Evolutionary conservation across 2,329 filamentous ascomycete genomes (phyloP).

Genomic region (Corynespora cassiicola): DNA sequence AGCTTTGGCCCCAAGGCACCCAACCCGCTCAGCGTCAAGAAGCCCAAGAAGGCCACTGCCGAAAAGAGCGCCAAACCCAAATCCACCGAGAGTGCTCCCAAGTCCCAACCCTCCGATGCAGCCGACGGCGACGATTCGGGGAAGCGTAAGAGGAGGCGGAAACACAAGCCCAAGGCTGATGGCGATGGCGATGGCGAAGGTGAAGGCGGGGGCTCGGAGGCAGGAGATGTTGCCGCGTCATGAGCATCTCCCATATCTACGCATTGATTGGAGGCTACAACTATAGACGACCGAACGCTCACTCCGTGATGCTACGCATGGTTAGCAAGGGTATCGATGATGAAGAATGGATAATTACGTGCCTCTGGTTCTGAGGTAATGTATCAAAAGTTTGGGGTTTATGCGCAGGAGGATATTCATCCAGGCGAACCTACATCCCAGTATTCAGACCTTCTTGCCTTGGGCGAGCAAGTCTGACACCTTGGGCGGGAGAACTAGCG

Average conservation of each 20-base stretch:
- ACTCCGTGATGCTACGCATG: no score
- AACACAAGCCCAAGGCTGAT: constrained; percentile 45
- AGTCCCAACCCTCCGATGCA: constrained; percentile 14
- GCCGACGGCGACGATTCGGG: constrained; percentile 28
- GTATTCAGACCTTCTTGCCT: constrained; percentile 59
- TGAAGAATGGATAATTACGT: neutral
- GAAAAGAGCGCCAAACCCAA: constrained; percentile 21
- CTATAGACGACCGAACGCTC: no score
- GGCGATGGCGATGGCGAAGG: constrained; percentile 16
- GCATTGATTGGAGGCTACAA: no score
- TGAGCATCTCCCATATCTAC: constrained; percentile 21
- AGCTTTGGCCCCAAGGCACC: constrained; percentile 69
- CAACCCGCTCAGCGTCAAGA: constrained; percentile 75
- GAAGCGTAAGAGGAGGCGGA: constrained; percentile 47
- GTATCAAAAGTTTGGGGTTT: no score
- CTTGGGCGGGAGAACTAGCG: constrained; percentile 88
- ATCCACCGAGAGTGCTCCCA: constrained; percentile 12
- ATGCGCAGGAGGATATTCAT: no score
- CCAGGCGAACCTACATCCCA: no score
- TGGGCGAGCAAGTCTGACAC: constrained; percentile 64
- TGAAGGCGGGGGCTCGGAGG: no score
- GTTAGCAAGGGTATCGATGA: no score
- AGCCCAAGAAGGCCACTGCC: constrained; percentile 61
- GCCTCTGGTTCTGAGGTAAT: no score
- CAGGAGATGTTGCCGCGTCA: constrained; percentile 23